These are phyloP conservation scores for Groenewaldozyma salmanticensis DNA, from an alignment of 805 yeast species.

Conservation along the genomic window DNA sequence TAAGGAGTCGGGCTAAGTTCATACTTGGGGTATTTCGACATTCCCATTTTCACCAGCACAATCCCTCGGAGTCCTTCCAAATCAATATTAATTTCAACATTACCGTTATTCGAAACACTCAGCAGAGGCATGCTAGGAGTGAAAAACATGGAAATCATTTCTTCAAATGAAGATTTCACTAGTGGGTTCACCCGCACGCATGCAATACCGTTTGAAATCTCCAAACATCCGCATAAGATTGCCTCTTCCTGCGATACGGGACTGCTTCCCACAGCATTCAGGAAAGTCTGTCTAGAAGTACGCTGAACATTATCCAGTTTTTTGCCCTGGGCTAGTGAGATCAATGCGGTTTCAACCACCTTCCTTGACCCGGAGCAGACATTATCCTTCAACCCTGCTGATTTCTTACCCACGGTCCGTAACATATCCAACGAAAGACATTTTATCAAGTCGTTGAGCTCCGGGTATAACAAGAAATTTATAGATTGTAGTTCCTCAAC, in stretches of 20 bases:
- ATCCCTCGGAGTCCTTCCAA: neutral
- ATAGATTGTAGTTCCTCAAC: neutral
- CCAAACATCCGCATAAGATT: neutral
- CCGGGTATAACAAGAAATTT: neutral
- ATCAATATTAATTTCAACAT: neutral
- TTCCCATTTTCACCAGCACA: neutral
- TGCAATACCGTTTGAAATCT: neutral
- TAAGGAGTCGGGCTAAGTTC: neutral
- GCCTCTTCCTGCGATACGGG: neutral
- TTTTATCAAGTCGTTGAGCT: neutral
- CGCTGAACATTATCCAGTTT: neutral
- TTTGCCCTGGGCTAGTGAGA: neutral
- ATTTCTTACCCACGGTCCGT: neutral
- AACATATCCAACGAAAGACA: neutral
- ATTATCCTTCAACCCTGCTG: neutral
- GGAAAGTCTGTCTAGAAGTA: neutral
- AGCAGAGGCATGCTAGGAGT: neutral
- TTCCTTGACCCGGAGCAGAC: neutral
- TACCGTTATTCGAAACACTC: neutral
- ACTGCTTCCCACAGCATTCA: neutral
- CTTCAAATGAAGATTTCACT: neutral
- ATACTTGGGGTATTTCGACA: neutral
- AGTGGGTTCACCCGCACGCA: neutral
- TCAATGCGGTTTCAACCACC: neutral
- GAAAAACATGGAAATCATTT: neutral